Evolutionary conservation across 106 monocot genomes (phyloP), one percentile per base, ranked within the genome.

Genomic region (Alisma plantagoaquatica): DNA sequence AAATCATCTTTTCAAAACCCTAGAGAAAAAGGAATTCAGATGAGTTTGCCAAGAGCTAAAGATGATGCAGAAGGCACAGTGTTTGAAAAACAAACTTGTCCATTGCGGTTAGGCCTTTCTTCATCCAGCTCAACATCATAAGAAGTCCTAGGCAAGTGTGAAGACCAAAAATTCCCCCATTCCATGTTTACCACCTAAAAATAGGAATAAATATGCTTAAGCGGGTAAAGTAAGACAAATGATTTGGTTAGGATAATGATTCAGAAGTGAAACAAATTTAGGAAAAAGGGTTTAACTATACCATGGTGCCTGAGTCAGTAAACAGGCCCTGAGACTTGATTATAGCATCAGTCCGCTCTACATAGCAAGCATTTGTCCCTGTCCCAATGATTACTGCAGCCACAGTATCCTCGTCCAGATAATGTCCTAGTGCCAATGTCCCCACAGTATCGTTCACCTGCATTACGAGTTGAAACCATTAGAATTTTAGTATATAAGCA

Each of bases 1-100:
- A 89, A 46, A 98, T 89, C 96, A 98, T 89, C 74, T 98, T 98
- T 44, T 98, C 96, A 63, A 98, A 98, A 31, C 89, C 96, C 96
- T 98, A 64, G 23, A 66, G 45, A 50, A 38, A 12, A 42, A 64
- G 54, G 9, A n/a, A 7, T 15, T 10, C 6, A 6, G 11, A 9
- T 41, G 7, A 24, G 1, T 27, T 28, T 12, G 19, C 11, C 0
- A 1, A 22, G 16, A 38, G n/a, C n/a, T n/a, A n/a, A n/a, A n/a
- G n/a, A n/a, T n/a, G n/a, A n/a, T 35, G 7, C 41, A 66, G 42
- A 30, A 29, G 29, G n/a, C 4, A 60, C 42, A 29, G 9, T 46
- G 9, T 0, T 46, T 23, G 21, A 15, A 8, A 1, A 59, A 38
- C 18, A 70, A 56, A 66, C 96, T 89, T 98, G 96, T 15, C 89